Percentiles rank a stretch among this genome's conserved stretches.
Conservation (phyloP, 345 rosid species). For the Lagerstroemia speciosa region DNA sequence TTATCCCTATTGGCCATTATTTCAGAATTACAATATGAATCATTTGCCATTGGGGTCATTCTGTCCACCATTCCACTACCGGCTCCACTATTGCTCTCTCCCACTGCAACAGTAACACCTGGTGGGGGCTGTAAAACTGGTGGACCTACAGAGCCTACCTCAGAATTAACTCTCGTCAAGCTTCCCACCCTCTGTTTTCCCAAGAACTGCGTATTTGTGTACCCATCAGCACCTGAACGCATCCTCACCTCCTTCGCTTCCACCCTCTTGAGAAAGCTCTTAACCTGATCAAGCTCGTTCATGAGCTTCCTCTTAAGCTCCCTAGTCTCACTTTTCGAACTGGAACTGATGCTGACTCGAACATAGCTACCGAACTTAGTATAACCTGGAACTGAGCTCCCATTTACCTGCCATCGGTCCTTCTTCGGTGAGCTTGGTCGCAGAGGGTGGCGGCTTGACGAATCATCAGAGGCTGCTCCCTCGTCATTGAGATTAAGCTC, state of each 20-base stretch:
- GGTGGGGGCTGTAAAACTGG: slow-evolving; percentile 12
- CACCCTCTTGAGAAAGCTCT: slow-evolving; percentile 31
- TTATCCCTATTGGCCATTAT: slow-evolving; percentile 19
- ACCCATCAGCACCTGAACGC: slow-evolving; percentile 7
- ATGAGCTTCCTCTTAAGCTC: slow-evolving; percentile 41
- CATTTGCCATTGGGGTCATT: slow-evolving; percentile 23
- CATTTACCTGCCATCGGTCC: slow-evolving; percentile 11
- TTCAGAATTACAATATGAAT: slow-evolving; percentile 18
- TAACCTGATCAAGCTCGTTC: slow-evolving; percentile 51
- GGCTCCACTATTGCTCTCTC: slow-evolving; percentile 17
- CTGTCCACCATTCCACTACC: slow-evolving; percentile 20
- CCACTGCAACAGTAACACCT: slow-evolving; percentile 21
- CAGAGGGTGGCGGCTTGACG: slow-evolving; percentile 23
- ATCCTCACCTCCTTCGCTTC: slow-evolving; percentile 25
- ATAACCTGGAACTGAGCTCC: slow-evolving; percentile 30
- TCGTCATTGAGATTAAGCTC: slow-evolving; percentile 5
- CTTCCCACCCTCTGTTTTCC: slow-evolving; percentile 19
- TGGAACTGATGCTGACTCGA: slow-evolving; percentile 28
- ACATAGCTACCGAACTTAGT: slow-evolving; percentile 26
- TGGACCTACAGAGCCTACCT: slow-evolving; percentile 39
- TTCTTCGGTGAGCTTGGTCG: slow-evolving; percentile 12
- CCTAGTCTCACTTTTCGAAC: slow-evolving; percentile 28
- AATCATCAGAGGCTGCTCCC: slow-evolving; percentile 35
- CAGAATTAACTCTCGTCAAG: slow-evolving; percentile 36
- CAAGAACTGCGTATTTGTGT: slow-evolving; percentile 10